Evolutionary conservation across 1,139 yeast species (phyloP), one percentile per base, ranked within the genome.

Genomic region (Lodderomyces beijingensis): DNA sequence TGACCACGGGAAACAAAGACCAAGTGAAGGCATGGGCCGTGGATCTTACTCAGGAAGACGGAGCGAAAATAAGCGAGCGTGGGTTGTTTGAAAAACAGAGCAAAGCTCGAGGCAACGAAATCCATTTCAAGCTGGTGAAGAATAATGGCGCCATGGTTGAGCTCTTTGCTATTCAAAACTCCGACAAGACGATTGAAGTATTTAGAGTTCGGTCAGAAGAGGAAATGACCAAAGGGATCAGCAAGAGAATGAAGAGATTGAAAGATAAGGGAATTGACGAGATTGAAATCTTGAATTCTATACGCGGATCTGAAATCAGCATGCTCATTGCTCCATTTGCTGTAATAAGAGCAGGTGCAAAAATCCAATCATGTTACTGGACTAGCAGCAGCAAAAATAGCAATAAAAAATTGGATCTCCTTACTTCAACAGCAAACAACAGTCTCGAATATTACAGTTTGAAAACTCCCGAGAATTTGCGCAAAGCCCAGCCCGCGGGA

Each of bases 21-120:
- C 94, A 88, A 53, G 73, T 86, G 25, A 87, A 86, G 51, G 70
- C 88, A 11, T 91, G 98, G 97, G 58, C 62, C 20, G 51, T 88
- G 15, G 77, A 85, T 46, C 55, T 83, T 28, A 41, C 51, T 2
- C 64, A 62, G 17, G 70, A 69, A n/a, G 82, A 77, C 36, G 64
- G 65, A 20, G 44, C 51, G 23, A 83, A 79, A 46, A 43, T 91
- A 3, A 47, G 49, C 2, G 87, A 78, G 47, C 59, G 67, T 35
- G 97, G 97, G 0, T 46, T 62, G 4, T 71, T 84, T 45, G 85
- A 81, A 43, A 87, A 89, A 50, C 84, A 78, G 50, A 83, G 95
- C 53, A 83, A 79, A 45, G 75, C 85, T 33, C 73, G 95, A 48
- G 84, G 91, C 36, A 62, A 73, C 15, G 77, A 73, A 13, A 62